Conservation (phyloP, 768 basidiomycete species). For the Suillus bovinus region DNA sequence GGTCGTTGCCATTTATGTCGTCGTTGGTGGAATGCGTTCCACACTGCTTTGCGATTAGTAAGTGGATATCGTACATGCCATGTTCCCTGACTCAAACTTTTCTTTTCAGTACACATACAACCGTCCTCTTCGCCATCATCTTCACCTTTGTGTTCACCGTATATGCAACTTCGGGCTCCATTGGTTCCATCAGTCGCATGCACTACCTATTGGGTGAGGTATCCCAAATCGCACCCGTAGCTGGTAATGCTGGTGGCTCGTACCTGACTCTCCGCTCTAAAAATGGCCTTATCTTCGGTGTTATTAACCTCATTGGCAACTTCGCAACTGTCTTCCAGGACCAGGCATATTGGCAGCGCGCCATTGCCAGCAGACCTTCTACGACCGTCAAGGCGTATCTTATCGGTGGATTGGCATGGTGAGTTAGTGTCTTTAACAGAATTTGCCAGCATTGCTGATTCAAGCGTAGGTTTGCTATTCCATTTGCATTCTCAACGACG, state of each 20-base stretch:
- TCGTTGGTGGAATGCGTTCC: slow-evolving; percentile 85
- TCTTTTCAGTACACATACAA: slow-evolving; percentile 71
- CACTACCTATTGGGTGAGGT: slow-evolving; percentile 72
- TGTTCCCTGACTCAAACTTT: not conserved
- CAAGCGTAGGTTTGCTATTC: slow-evolving; percentile 70
- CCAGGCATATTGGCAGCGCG: slow-evolving; percentile 90
- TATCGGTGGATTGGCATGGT: slow-evolving; percentile 88
- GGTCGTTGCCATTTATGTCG: slow-evolving; percentile 86
- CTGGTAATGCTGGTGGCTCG: slow-evolving; percentile 82
- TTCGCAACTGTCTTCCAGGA: slow-evolving; percentile 67
- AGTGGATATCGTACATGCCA: slow-evolving; percentile 25
- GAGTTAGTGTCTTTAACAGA: slow-evolving; percentile 11
- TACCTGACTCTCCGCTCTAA: slow-evolving; percentile 83
- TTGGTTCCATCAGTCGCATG: slow-evolving; percentile 80
- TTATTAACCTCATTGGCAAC: slow-evolving; percentile 88
- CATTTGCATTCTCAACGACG: slow-evolving; percentile 83
- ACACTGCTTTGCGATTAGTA: slow-evolving; percentile 87
- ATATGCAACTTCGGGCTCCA: slow-evolving; percentile 76
- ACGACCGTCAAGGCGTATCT: slow-evolving; percentile 91
- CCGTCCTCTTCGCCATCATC: slow-evolving; percentile 86
- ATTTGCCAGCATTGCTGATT: not conserved
- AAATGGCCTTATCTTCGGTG: slow-evolving; percentile 78
- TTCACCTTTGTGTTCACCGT: slow-evolving; percentile 76
- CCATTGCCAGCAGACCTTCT: slow-evolving; percentile 82
- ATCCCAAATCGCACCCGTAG: slow-evolving; percentile 56